A percentile compares a stretch with the other conserved stretches of the same genome.
Conservation (phyloP, 192 early-diverging fungal genomes). For the Spizellomyces punctatus region DNA sequence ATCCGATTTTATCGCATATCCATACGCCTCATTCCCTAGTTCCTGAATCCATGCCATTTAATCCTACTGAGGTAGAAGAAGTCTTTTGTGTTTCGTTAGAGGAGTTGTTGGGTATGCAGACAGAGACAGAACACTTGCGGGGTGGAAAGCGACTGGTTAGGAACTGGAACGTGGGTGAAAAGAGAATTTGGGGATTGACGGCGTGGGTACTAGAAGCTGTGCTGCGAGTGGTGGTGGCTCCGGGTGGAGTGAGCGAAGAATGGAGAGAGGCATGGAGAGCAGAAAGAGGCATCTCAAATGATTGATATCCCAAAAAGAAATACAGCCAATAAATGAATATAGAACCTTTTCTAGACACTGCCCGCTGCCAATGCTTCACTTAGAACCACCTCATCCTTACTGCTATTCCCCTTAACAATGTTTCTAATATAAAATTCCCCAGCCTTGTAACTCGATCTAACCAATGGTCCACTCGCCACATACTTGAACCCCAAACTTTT, state of each 20-base stretch:
- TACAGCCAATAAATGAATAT: no score
- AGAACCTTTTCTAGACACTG: no score
- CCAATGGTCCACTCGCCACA: conserved; percentile 92
- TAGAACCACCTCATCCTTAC: background rate
- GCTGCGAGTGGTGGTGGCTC: conserved; percentile 30
- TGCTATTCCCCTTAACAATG: conserved; percentile 6
- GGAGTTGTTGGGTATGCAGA: conserved; percentile 57
- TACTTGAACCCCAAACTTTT: conserved; percentile 87
- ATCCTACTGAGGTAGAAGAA: conserved; percentile 66
- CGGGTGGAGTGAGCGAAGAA: conserved; percentile 9
- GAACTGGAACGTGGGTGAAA: conserved; percentile 56
- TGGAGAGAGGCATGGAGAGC: background rate
- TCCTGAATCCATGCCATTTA: conserved; percentile 45
- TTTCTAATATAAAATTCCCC: conserved; percentile 97
- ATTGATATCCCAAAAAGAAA: no score
- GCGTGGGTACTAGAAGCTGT: conserved; percentile 71
- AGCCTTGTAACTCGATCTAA: conserved; percentile 94
- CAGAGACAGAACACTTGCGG: conserved; percentile 50
- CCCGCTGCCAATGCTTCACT: no score
- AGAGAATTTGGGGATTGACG: conserved; percentile 61
- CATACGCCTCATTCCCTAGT: conserved; percentile 7
- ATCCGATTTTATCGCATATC: conserved; percentile 31
- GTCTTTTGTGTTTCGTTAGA: conserved; percentile 71
- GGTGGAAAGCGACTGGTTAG: conserved; percentile 52
- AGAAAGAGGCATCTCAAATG: no score